Evolutionary conservation across 2,329 filamentous ascomycete genomes (phyloP).

Genomic region (Zalaria obscura): DNA sequence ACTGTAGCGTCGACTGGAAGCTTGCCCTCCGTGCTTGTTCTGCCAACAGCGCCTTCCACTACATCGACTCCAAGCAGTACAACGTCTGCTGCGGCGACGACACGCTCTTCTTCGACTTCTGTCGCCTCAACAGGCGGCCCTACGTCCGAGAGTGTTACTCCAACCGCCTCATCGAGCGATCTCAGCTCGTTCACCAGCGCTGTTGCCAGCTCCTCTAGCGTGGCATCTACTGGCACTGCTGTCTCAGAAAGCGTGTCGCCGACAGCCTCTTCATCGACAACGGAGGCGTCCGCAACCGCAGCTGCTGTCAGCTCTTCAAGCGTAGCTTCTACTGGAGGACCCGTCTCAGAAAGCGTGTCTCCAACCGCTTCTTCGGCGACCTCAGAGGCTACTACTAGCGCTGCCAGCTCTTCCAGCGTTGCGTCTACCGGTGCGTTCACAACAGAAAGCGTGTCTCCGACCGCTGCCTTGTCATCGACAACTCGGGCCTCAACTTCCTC

Average conservation of each 20-base stretch:
- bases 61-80: background rate
- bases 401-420: background rate
- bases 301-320: background rate
- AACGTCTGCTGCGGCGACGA: background rate
- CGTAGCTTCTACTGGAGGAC: constrained; percentile 1
- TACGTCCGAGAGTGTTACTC: constrained; percentile 1
- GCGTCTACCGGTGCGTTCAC: constrained; percentile 6
- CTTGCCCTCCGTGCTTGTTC: constrained; percentile 6
- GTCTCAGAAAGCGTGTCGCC: constrained; percentile 1
- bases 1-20: constrained; percentile 5
- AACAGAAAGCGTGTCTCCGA: background rate
- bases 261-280: background rate
- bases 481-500: too few species aligned
- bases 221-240: background rate
- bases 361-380: background rate
- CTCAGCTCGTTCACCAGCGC: constrained; percentile 1
- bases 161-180: background rate
- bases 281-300: too few species aligned
- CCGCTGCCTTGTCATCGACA: background rate
- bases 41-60: constrained; percentile 5
- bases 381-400: background rate
- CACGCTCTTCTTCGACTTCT: background rate
- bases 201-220: background rate
- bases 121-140: background rate
- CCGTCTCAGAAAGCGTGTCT: constrained; percentile 1